These are phyloP conservation scores for Wickerhamiella lipophila DNA, from an alignment of 805 yeast genomes.

Conservation along the genomic window DNA sequence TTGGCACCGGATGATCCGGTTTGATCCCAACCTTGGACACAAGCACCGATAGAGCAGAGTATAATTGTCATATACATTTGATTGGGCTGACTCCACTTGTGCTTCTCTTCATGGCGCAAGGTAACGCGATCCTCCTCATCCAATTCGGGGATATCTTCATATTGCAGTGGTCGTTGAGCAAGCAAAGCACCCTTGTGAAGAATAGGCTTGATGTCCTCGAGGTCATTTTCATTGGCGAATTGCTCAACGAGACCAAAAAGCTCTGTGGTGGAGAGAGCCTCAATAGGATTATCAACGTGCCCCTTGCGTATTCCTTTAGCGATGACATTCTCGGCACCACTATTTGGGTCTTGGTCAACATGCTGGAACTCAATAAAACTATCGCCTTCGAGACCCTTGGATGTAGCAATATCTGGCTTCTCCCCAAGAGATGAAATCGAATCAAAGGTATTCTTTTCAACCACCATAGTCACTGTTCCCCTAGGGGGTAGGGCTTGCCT, in stretches of 20 bases:
- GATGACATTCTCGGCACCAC: neutral
- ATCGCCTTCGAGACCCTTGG: neutral
- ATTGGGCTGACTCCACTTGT: slow-evolving; percentile 36
- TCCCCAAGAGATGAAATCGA: neutral
- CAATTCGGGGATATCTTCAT: slow-evolving; percentile 20
- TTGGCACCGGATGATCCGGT: slow-evolving; percentile 59
- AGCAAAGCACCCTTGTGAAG: slow-evolving; percentile 39
- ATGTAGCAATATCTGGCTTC: neutral
- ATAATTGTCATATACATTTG: slow-evolving; percentile 38
- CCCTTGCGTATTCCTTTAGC: slow-evolving; percentile 11
- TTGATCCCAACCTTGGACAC: slow-evolving; percentile 67
- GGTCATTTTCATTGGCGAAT: slow-evolving; percentile 19
- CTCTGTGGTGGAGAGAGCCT: slow-evolving; percentile 18
- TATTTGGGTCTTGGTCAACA: neutral
- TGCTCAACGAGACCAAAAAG: slow-evolving; percentile 21
- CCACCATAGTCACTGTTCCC: neutral
- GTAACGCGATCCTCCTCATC: slow-evolving; percentile 25
- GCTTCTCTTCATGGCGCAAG: slow-evolving; percentile 34
- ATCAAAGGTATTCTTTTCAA: neutral
- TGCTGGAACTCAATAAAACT: slow-evolving; percentile 7
- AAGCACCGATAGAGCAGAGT: slow-evolving; percentile 52
- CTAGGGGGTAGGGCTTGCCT: neutral
- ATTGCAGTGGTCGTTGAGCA: slow-evolving; percentile 36
- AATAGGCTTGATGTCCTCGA: slow-evolving; percentile 20
- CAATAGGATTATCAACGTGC: slow-evolving; percentile 21